Conservation (phyloP, 352 stramenopile species). For the Phytophthora brassicae region DNA sequence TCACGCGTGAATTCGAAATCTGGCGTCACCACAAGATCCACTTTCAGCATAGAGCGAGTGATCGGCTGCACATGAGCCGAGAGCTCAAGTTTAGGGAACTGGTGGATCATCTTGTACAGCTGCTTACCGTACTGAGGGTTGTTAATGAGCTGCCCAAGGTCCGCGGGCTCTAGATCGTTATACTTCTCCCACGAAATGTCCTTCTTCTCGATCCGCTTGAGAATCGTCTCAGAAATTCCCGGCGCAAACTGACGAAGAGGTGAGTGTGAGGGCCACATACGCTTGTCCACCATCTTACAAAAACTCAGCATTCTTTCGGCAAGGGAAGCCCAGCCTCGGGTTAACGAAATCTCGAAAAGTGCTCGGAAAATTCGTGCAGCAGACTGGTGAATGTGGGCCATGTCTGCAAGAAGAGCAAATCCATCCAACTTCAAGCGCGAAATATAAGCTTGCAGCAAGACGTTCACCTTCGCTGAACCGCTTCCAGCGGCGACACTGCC, state of each 20-base stretch:
- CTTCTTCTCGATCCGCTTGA: constrained; percentile 98
- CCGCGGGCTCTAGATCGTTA: constrained; percentile 95
- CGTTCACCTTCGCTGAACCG: constrained; percentile 97
- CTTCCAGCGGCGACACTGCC: constrained; percentile 46
- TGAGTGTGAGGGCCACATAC: constrained; percentile 98
- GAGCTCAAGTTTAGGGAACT: constrained; percentile 97
- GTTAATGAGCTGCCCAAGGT: constrained; percentile 97
- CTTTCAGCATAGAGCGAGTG: constrained; percentile 95
- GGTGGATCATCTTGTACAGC: constrained; percentile 98
- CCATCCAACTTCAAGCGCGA: constrained; percentile 96
- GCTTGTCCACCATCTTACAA: constrained; percentile 99
- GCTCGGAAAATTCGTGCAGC: constrained; percentile 97
- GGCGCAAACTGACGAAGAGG: constrained; percentile 96
- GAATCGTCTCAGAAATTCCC: constrained; percentile 93
- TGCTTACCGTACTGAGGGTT: constrained; percentile 98
- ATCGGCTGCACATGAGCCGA: constrained; percentile 98
- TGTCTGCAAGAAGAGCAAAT: constrained; percentile 98
- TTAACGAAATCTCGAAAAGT: constrained; percentile 99
- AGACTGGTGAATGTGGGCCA: constrained; percentile 99
- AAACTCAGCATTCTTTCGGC: constrained; percentile 96
- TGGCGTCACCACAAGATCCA: constrained; percentile 94
- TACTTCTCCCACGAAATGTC: constrained; percentile 99
- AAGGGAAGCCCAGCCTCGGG: constrained; percentile 93
- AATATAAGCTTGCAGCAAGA: constrained; percentile 99
- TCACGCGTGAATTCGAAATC: constrained; percentile 98